Evolutionary conservation across 1,284 basidiomycete species (phyloP), one percentile per base, ranked within the genome.

Genomic region (Marasmius oreades): DNA sequence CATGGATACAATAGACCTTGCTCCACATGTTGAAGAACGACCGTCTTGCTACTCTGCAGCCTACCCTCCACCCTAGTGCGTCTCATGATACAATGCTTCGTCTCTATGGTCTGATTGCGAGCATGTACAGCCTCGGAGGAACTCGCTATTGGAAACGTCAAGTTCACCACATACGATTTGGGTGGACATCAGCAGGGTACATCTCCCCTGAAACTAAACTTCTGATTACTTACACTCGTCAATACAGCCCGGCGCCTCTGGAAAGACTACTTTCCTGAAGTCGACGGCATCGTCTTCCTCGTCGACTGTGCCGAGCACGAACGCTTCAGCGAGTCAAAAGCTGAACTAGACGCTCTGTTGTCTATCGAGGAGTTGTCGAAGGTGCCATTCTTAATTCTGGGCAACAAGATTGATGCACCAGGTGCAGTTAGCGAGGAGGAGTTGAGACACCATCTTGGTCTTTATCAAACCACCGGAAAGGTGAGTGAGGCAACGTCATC

Each of bases 21-120:
- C 77, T 99, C 65, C 97, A 99, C 77, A 99, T 99, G 97, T 82
- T 99, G 70, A 99, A 99, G 84, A 99, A 99, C 69, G 97, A 99
- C 80, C 86, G 97, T 66, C 84, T 99, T 59, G 97, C 97, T 24
- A 97, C 95, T 26, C 81, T 99, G 64, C 97, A 99, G 76, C 97
- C 97, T 34, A 99, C 97, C 31, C 90, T 98, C 58, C 96, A 99
- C 74, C 97, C 97, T n/a, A 98, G 95, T 97, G 71, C 66, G 79
- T 73, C 24, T 28, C 18, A 24, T 3, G 14, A 16, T 12, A 18
- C n/a, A 54, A 48, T 33, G 42, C 46, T 55, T 37, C 47, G 39
- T 59, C 44, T 57, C 52, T 20, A 46, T 47, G 57, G 37, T 56
- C 31, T 33, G 52, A 36, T 60, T 43, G 20, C 53, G 55, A 50